phyloP scores from a whole-genome alignment of 2,329 filamentous ascomycete genomes.

The Cercospora canescens region DNA sequence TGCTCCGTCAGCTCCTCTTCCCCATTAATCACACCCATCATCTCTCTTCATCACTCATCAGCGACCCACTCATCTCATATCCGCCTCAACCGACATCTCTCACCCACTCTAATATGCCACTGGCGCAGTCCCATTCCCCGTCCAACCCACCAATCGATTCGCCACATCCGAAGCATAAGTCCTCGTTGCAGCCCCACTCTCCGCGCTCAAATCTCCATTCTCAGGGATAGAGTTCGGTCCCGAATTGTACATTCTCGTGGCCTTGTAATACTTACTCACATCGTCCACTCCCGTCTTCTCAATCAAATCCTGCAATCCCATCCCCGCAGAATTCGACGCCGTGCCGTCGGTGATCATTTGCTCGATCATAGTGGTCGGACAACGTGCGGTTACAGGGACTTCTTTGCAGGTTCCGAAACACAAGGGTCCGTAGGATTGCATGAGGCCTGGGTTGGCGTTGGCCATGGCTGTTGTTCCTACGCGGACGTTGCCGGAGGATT shows the following conservation, averaged over 20 bases:
- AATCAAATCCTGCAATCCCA: slow-evolving; percentile 44
- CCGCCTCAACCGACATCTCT: neutral
- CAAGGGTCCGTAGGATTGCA: slow-evolving; percentile 45
- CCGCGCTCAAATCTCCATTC: slow-evolving; percentile 8
- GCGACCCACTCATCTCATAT: neutral
- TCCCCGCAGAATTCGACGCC: slow-evolving; percentile 40
- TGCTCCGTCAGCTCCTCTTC: neutral
- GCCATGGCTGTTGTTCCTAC: slow-evolving; percentile 43
- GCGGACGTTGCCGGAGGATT: slow-evolving; percentile 47
- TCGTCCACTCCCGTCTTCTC: slow-evolving; percentile 31
- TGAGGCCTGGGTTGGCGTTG: slow-evolving; percentile 46
- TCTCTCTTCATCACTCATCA: neutral
- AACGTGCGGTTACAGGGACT: slow-evolving; percentile 36
- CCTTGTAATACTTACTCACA: slow-evolving; percentile 46
- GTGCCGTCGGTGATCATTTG: slow-evolving; percentile 46
- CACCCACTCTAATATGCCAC: neutral
- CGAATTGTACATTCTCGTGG: slow-evolving; percentile 51
- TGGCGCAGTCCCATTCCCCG: neutral
- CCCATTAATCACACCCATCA: neutral
- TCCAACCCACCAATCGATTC: slow-evolving; percentile 16
- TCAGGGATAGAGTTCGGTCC: slow-evolving; percentile 31
- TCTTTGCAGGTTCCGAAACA: slow-evolving; percentile 28
- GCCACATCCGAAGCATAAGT: slow-evolving; percentile 20
- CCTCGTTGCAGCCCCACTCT: slow-evolving; percentile 3
- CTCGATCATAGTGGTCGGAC: slow-evolving; percentile 38